Evolutionary conservation across 1,139 yeast species (phyloP), one percentile per base, ranked within the genome.

Genomic region (Hemisphaericaspora xylanilytica): DNA sequence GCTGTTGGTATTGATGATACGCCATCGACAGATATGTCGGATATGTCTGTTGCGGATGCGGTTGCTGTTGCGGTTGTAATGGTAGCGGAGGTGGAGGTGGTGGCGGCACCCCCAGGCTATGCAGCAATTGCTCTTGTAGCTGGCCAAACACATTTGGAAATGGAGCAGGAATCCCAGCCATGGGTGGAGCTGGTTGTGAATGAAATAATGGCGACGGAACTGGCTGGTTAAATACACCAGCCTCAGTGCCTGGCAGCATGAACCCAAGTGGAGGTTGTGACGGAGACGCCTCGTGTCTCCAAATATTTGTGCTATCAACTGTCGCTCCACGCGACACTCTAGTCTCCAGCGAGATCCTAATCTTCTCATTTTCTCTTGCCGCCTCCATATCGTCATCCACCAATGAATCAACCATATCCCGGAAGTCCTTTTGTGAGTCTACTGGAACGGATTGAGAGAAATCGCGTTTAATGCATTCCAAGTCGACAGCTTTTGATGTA

Each of bases 391-490:
- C 39, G 12, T 42, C 45, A 4, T 33, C 39, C 12, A 43, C 55
- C 17, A 55, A 41, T 3, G 48, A 43, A 31, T 50, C 52, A 3
- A 53, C 59, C 58, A 55, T 53, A 7, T 35, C 45, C 27, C 50
- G 40, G 30, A 54, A 39, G 3, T 47, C 50, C 10, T 37, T 30
- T 10, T 48, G 27, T 3, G 36, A 28, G 12, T 29, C 32, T 11
- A 27, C 32, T 8, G 18, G 28, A 7, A 17, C 10, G n/a, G 20
- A 14, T 17, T 29, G 24, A 29, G 15, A 8, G n/a, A 24, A 29
- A 25, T 10, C 4, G 5, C 24, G 5, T 11, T 29, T 18, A 6
- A n/a, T n/a, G n/a, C n/a, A n/a, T n/a, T n/a, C n/a, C n/a, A n/a
- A n/a, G n/a, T n/a, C n/a, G n/a, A n/a, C n/a, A 9, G n/a, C 26